phyloP scores from a whole-genome alignment of 768 basidiomycete genomes.

The Obba rivulosa region DNA sequence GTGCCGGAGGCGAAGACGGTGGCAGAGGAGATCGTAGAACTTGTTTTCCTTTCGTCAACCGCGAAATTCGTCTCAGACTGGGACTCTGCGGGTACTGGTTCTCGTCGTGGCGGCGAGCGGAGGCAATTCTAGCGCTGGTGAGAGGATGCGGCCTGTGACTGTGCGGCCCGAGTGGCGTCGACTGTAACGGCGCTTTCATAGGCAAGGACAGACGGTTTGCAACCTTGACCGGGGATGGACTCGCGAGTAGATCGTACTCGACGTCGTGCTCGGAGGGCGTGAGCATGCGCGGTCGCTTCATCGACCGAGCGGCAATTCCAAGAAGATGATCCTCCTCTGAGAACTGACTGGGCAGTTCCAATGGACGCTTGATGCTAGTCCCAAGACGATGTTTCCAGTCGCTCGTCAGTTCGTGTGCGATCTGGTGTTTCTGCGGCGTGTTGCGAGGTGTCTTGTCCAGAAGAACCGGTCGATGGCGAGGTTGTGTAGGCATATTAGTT shows the following conservation, averaged over 20 bases:
- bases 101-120: slow-evolving; percentile 4
- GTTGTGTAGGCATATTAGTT: slow-evolving; percentile 3
- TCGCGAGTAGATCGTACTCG: slow-evolving; percentile 1
- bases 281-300: background rate
- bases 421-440: slow-evolving; percentile 15
- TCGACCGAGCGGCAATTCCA: background rate
- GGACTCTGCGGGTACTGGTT: slow-evolving; percentile 3
- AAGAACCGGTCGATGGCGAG: slow-evolving; percentile 7
- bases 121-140: slow-evolving; percentile 1
- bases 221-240: slow-evolving; percentile 1
- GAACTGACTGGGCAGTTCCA: background rate
- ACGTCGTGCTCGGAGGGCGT: slow-evolving; percentile 1
- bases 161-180: slow-evolving; percentile 9
- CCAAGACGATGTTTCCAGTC: background rate
- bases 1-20: slow-evolving; percentile 19
- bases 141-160: background rate
- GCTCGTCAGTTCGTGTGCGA: background rate
- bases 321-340: slow-evolving; percentile 1
- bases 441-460: slow-evolving; percentile 23
- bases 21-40: slow-evolving; percentile 18
- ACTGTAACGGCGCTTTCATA: background rate
- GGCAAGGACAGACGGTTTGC: background rate
- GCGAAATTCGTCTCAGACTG: slow-evolving; percentile 2
- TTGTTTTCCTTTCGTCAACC: slow-evolving; percentile 3
- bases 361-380: background rate